Conservation (phyloP, 306 rosid species). For the Gastrolobium bilobum region DNA sequence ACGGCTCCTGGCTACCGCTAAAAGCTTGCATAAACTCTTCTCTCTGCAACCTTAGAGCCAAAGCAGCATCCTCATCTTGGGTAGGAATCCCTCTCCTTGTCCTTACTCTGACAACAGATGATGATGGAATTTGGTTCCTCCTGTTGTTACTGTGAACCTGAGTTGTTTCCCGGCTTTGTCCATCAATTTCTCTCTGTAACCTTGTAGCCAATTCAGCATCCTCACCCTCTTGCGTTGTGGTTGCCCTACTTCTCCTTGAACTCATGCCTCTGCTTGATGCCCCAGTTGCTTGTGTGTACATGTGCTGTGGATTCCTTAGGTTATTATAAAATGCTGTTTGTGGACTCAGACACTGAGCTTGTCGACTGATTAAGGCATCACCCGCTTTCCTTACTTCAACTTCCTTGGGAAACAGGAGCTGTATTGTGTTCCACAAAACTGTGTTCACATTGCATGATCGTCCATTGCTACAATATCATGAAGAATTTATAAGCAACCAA, state of each 20-base stretch:
- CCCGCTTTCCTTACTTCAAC: slow-evolving; percentile 81
- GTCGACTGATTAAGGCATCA: slow-evolving; percentile 51
- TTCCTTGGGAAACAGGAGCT: slow-evolving; percentile 90
- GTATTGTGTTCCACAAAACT: slow-evolving; percentile 98
- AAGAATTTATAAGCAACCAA: not conserved
- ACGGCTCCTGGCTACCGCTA: slow-evolving; percentile 56
- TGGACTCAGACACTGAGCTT: slow-evolving; percentile 51
- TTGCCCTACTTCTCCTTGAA: slow-evolving; percentile 53
- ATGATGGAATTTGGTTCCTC: slow-evolving; percentile 30
- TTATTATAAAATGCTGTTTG: slow-evolving; percentile 58
- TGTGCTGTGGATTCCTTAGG: slow-evolving; percentile 58
- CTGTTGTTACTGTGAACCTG: slow-evolving; percentile 26
- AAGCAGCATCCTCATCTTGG: slow-evolving; percentile 90
- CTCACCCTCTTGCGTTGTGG: slow-evolving; percentile 46
- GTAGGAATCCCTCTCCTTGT: slow-evolving; percentile 58
- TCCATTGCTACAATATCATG: slow-evolving; percentile 71
- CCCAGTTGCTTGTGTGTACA: slow-evolving; percentile 22
- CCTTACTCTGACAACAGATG: slow-evolving; percentile 43
- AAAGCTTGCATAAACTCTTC: slow-evolving; percentile 83
- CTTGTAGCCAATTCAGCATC: slow-evolving; percentile 54
- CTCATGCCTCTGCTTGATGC: slow-evolving; percentile 52
- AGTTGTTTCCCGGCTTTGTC: slow-evolving; percentile 34
- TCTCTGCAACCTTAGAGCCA: slow-evolving; percentile 88
- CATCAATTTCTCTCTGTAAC: slow-evolving; percentile 45
- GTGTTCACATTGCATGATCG: slow-evolving; percentile 93